Percentiles rank a stretch among this genome's conserved stretches.
These are phyloP conservation scores for Nyctanthes arbortristis DNA, from an alignment of 257 asterid genomes.

Conservation along the genomic window DNA sequence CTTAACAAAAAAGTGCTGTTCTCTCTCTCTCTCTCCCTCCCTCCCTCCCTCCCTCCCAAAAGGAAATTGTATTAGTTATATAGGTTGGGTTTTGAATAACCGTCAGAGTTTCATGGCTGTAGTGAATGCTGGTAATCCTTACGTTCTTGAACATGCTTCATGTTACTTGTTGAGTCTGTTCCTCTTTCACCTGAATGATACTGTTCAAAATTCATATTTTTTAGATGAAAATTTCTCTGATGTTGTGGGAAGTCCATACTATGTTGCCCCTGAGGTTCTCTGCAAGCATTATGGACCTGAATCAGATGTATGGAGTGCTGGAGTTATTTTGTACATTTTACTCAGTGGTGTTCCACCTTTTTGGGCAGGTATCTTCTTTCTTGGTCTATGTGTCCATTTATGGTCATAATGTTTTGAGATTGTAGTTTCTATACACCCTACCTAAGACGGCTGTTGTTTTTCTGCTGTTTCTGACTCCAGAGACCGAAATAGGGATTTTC, in stretches of 20 bases:
- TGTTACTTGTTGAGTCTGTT: not conserved
- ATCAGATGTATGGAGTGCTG: constrained; percentile 97
- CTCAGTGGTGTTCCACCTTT: no score
- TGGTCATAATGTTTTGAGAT: not conserved
- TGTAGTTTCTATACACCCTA: constrained; percentile 6
- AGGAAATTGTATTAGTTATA: no score
- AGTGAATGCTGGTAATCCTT: not conserved
- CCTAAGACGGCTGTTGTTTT: constrained; percentile 22
- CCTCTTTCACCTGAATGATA: not conserved
- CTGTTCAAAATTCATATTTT: constrained; percentile 13
- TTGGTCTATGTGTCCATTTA: constrained; percentile 7
- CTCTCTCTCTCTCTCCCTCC: no score
- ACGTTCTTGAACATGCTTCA: not conserved
- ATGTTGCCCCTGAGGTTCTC: constrained; percentile 92
- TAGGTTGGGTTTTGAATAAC: no score
- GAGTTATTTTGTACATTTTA: no score
- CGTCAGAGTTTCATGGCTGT: not conserved
- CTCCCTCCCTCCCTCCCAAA: no score
- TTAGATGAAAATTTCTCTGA: constrained; percentile 76
- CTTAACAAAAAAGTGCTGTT: no score
- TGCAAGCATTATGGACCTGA: constrained; percentile 91
- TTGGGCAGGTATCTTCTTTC: no score
- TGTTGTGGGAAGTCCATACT: constrained; percentile 94
- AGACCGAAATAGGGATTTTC: constrained; percentile 95
- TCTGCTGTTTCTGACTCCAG: constrained; percentile 44